These are phyloP conservation scores for Wallacemonas rigidus DNA, from an alignment of 208 protist genomes.

Conservation along the genomic window DNA sequence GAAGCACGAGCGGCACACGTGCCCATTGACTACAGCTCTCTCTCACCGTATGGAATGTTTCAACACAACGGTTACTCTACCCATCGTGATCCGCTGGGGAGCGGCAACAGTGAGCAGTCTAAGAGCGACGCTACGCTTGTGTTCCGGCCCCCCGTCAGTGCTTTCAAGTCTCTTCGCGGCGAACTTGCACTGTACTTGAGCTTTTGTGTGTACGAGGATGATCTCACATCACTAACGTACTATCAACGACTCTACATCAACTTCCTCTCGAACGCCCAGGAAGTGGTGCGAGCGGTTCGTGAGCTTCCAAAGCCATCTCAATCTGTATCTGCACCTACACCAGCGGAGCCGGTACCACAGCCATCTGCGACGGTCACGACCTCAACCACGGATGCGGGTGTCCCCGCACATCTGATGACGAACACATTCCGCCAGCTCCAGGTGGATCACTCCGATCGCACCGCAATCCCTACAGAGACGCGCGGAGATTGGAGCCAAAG, in stretches of 20 bases:
- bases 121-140: slow-evolving; percentile 28
- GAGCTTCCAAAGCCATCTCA: slow-evolving; percentile 38
- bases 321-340: not conserved
- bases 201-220: slow-evolving; percentile 66
- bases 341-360: not conserved
- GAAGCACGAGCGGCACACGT: slow-evolving; percentile 33
- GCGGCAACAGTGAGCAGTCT: not conserved
- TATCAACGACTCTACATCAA: slow-evolving; percentile 55
- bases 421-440: slow-evolving; percentile 18
- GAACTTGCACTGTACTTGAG: slow-evolving; percentile 67
- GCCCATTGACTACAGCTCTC: slow-evolving; percentile 11
- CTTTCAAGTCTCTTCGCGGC: slow-evolving; percentile 64
- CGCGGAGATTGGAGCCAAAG: slow-evolving; percentile 9
- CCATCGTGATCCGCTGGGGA: slow-evolving; percentile 9
- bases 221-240: slow-evolving; percentile 57
- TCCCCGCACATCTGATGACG: slow-evolving; percentile 12
- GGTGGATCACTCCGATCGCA: slow-evolving; percentile 15
- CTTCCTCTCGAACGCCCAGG: slow-evolving; percentile 29
- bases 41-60: slow-evolving; percentile 35
- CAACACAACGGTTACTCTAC: slow-evolving; percentile 23
- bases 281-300: slow-evolving; percentile 42
- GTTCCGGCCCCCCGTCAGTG: slow-evolving; percentile 67
- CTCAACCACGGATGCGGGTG: not conserved
- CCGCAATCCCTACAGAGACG: not conserved
- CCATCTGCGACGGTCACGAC: not conserved